Evolutionary conservation across 2,329 filamentous ascomycete species (phyloP), one percentile per base, ranked within the genome.

Genomic region (Fusarium buharicum): DNA sequence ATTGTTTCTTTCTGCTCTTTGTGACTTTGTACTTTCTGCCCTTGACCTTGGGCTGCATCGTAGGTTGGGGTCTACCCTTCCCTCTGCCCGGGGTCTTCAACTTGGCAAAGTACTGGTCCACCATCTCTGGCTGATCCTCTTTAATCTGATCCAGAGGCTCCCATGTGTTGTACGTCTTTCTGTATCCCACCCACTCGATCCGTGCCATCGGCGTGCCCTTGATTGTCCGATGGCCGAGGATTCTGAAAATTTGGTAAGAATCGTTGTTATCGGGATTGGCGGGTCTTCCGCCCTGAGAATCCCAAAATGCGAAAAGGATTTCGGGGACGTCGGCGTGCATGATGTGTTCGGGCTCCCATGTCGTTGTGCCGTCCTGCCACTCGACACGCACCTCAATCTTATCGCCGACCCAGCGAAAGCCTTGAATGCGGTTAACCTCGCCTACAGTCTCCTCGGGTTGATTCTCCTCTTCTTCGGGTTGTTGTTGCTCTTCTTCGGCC

Each of bases 131-230:
- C 6, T 73, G 74, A 3, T 70, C 67, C 50, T 70, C 58, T 34
- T 73, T 59, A 0, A 77, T 62, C 4, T 43, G 55, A 2, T 43
- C 40, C 6, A 65, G 59, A 2, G 69, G 55, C 55, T 74, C 65
- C 76, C 76, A 78, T 3, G 72, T 70, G 5, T 55, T 66, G 1
- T 76, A 72, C 10, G 58, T 46, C 9, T 64, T 50, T 4, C 66
- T 66, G 36, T 71, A 77, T 11, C 76, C 76, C 5, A 76, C 53
- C 76, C 76, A 78, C 55, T 77, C 76, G 2, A 78, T 74, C 9
- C 70, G 55, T 27, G 77, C 57, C 17, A 64, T 64, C 36, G 67
- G 68, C 46, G 66, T 69, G 6, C 70, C 63, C 14, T 59, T 64
- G 11, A 70, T 64, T 18, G 58, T 65, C 27, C 65, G 70, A 50